Conservation (phyloP, 108 stramenopile genomes). For the Nitzschia palea region DNA sequence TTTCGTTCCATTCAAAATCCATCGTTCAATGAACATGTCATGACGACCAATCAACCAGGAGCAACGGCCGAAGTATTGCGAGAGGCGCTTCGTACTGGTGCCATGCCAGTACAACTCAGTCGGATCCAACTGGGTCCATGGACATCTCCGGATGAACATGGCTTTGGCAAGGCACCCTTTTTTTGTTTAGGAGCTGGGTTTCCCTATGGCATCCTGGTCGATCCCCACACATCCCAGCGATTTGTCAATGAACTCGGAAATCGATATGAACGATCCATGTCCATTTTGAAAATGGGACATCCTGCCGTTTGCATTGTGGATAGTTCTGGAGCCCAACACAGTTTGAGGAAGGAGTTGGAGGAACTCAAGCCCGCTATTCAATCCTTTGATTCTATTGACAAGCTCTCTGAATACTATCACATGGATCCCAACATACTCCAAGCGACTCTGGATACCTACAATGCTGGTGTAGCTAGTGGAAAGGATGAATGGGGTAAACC, state of each 20-base stretch:
- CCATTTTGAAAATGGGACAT: slow-evolving; percentile 21
- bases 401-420: background rate
- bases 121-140: slow-evolving; percentile 16
- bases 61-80: slow-evolving; percentile 7
- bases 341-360: slow-evolving; percentile 5
- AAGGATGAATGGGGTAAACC: slow-evolving; percentile 3
- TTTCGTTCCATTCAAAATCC: slow-evolving; percentile 13
- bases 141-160: slow-evolving; percentile 15
- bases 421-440: background rate
- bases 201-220: slow-evolving; percentile 14
- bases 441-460: background rate
- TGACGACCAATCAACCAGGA: slow-evolving; percentile 9
- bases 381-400: background rate
- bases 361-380: background rate
- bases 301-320: slow-evolving; percentile 11
- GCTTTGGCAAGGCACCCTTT: slow-evolving; percentile 15
- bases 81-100: slow-evolving; percentile 10
- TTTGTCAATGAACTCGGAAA: slow-evolving; percentile 16
- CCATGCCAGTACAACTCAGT: slow-evolving; percentile 11
- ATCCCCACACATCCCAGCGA: slow-evolving; percentile 8
- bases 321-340: slow-evolving; percentile 7
- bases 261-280: slow-evolving; percentile 15
- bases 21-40: slow-evolving; percentile 3
- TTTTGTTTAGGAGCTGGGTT: slow-evolving; percentile 20
- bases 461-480: background rate